phyloP scores from a whole-genome alignment of 2,329 filamentous ascomycete species.

The Aspergillus phoenicis region DNA sequence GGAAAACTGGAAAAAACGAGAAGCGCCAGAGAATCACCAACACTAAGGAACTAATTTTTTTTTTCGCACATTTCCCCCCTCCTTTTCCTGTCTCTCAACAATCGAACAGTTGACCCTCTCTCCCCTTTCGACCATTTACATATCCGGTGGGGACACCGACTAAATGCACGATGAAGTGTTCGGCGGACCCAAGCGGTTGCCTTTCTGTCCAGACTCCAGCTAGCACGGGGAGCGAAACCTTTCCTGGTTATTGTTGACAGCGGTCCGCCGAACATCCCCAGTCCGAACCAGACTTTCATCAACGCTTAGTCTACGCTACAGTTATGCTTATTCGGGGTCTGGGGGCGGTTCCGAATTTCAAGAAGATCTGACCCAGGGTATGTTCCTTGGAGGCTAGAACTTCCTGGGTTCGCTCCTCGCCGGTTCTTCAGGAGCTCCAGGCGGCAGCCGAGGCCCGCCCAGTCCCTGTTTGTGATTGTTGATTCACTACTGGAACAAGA shows the following conservation, averaged over 20 bases:
- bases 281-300: constrained; percentile 27
- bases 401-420: background rate
- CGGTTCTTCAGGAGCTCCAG: background rate
- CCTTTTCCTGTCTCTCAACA: background rate
- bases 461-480: background rate
- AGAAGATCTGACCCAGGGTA: constrained; percentile 13
- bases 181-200: constrained; percentile 21
- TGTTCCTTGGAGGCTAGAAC: background rate
- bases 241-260: constrained; percentile 18
- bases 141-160: constrained; percentile 14
- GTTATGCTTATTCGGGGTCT: constrained; percentile 30
- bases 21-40: background rate
- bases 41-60: background rate
- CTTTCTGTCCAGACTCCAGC: constrained; percentile 10
- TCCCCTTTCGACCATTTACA: constrained; percentile 18
- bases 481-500: background rate
- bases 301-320: constrained; percentile 27
- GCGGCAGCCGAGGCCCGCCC: background rate
- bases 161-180: constrained; percentile 28
- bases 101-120: background rate
- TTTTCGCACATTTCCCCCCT: background rate
- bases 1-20: background rate
- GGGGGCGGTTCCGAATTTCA: background rate
- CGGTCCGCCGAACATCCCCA: constrained; percentile 23
- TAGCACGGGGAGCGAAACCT: constrained; percentile 12